phyloP scores from a whole-genome alignment of 805 yeast species.

The Schwanniomyces polymorphus region DNA sequence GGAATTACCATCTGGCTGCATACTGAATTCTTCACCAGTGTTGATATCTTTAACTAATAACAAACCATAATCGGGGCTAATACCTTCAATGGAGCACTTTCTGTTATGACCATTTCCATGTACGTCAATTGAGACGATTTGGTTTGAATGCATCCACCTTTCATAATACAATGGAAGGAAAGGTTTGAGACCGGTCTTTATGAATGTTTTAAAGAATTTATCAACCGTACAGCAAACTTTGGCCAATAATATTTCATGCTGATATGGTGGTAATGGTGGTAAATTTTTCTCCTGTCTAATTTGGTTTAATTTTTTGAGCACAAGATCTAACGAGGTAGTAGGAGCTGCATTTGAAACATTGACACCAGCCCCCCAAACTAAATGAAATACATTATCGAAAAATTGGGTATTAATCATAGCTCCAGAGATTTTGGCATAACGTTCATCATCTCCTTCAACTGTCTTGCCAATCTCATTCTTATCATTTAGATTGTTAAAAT shows the following conservation, averaged over 20 bases:
- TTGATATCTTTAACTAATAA: constrained; percentile 71
- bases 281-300: constrained; percentile 45
- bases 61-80: constrained; percentile 82
- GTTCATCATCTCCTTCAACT: constrained; percentile 57
- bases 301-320: constrained; percentile 61
- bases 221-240: constrained; percentile 66
- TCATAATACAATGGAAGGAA: constrained; percentile 72
- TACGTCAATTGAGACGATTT: constrained; percentile 63
- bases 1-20: constrained; percentile 97
- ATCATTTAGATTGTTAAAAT: constrained; percentile 29
- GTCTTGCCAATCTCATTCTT: constrained; percentile 33
- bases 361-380: constrained; percentile 85
- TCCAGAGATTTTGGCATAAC: constrained; percentile 79
- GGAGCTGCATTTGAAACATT: constrained; percentile 87
- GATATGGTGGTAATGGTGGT: constrained; percentile 44
- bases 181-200: constrained; percentile 62
- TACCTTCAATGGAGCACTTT: constrained; percentile 73
- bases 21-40: constrained; percentile 59
- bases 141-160: constrained; percentile 83
- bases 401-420: constrained; percentile 78
- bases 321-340: constrained; percentile 80
- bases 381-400: constrained; percentile 54
- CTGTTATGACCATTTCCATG: constrained; percentile 38
- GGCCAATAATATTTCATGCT: constrained; percentile 61
- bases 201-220: constrained; percentile 57